Conservation (phyloP, 306 rosid genomes). For the Delonix regia region DNA sequence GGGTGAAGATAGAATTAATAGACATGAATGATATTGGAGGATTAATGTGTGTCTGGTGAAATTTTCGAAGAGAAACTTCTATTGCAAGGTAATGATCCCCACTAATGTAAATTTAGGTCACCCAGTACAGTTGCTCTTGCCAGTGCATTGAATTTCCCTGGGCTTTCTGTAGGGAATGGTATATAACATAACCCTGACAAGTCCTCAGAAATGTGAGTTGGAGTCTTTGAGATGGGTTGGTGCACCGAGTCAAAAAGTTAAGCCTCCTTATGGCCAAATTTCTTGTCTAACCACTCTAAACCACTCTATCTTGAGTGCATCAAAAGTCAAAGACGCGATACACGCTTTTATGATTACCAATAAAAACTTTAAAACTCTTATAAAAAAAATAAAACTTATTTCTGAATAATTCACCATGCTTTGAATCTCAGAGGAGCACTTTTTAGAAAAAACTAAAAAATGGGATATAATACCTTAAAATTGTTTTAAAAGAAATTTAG, state of each 20-base stretch:
- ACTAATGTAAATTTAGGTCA: conserved; percentile 33
- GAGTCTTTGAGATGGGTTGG: conserved; percentile 11
- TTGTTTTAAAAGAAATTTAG: background rate
- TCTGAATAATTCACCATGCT: background rate
- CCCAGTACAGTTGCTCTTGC: too few species aligned
- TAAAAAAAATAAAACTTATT: too few species aligned
- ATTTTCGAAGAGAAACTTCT: conserved; percentile 23
- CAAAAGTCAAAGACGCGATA: conserved; percentile 32
- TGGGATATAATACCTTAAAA: background rate
- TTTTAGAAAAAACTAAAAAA: background rate
- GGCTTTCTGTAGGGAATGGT: background rate
- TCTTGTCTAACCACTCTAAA: conserved; percentile 37
- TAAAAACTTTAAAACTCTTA: background rate
- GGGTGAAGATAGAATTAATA: background rate
- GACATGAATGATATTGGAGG: background rate
- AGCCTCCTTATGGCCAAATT: background rate
- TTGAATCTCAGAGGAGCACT: background rate
- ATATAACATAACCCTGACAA: conserved; percentile 19
- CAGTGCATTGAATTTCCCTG: background rate
- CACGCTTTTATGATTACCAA: conserved; percentile 20
- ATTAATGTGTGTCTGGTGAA: conserved; percentile 1
- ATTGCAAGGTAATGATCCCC: background rate
- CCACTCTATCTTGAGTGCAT: conserved; percentile 11
- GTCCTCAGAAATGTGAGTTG: background rate
- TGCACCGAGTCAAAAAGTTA: conserved; percentile 18